Conservation (phyloP, 768 basidiomycete genomes). For the Calocybe indica region DNA sequence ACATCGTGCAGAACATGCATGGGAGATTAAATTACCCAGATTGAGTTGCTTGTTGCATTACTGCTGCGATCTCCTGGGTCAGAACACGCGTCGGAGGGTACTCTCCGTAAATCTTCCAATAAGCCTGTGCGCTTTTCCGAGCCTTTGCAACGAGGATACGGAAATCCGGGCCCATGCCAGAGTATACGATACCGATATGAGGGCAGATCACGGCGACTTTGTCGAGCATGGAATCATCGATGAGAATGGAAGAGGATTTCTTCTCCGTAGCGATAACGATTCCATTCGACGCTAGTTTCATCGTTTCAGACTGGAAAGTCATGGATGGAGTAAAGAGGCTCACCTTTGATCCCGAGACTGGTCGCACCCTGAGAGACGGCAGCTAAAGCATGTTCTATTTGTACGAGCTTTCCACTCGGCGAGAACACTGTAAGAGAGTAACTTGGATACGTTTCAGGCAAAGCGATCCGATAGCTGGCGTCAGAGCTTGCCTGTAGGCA, state of each 20-base stretch:
- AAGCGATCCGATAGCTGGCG: constrained; percentile 6
- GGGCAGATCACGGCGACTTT: constrained; percentile 97
- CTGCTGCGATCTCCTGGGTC: constrained; percentile 94
- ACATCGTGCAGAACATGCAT: constrained; percentile 1
- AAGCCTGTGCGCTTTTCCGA: constrained; percentile 95
- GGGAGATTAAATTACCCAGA: constrained; percentile 65
- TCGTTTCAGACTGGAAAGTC: constrained; percentile 10
- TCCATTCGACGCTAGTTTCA: constrained; percentile 81
- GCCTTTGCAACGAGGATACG: constrained; percentile 91
- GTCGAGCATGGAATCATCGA: constrained; percentile 97
- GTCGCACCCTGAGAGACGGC: constrained; percentile 95
- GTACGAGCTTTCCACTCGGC: constrained; percentile 96
- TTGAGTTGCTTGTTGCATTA: constrained; percentile 99
- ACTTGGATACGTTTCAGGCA: constrained; percentile 32
- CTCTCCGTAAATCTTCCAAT: constrained; percentile 99
- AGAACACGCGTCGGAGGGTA: constrained; percentile 96
- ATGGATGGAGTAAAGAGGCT: constrained; percentile 10
- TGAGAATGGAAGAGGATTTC: constrained; percentile 95
- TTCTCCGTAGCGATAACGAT: constrained; percentile 99
- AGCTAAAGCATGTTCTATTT: constrained; percentile 99
- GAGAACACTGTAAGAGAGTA: constrained; percentile 99
- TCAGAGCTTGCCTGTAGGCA: constrained; percentile 57
- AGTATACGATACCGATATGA: constrained; percentile 99
- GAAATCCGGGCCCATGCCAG: constrained; percentile 99
- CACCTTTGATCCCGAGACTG: constrained; percentile 97